Evolutionary conservation across 1,139 yeast genomes (phyloP), one percentile per base, ranked within the genome.

Genomic region (Taiozyma onychis): DNA sequence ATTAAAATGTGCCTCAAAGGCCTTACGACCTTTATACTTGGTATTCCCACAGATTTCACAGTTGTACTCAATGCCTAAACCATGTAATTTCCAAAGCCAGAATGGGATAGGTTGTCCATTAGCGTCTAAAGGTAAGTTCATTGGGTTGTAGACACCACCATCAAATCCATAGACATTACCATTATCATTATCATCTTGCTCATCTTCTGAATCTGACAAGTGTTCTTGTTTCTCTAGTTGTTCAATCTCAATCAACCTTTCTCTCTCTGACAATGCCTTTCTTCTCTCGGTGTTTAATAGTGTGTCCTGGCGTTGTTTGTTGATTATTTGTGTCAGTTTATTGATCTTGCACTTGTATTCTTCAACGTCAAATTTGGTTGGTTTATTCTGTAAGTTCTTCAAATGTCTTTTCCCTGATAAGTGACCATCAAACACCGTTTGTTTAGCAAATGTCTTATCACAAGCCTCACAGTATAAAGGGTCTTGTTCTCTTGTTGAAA

Each of bases 101-200:
- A 76, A 81, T 1, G 99, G 99, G 41, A 93, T 89, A 0, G 98
- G 97, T 42, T 78, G 78, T 0, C 98, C 98, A 66, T 91, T 97
- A 37, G 88, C 78, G 0, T 96, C 98, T 1, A 88, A 56, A 0
- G 97, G 96, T 49, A 88, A 67, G 54, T 85, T 81, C 51, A 81
- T 72, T 7, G 85, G 80, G 49, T 72, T 73, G 34, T 50, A 52
- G 44, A 48, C 51, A 18, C 30, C 55, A 16, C 55, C 57, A 16
- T 62, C 65, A 4, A 57, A 64, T n/a, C 51, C 59, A 13, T 55
- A 60, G 21, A 44, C 53, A 3, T 55, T 7, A 24, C 7, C 62
- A 7, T 57, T 57, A 13, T 54, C 55, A 30, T 63, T 60, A 6
- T 55, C 62, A 3, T 18, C 18, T 18, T 18, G 18, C 26, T 48